Conservation (phyloP, 2,329 filamentous ascomycete genomes). For the Penicillium oxalicum region DNA sequence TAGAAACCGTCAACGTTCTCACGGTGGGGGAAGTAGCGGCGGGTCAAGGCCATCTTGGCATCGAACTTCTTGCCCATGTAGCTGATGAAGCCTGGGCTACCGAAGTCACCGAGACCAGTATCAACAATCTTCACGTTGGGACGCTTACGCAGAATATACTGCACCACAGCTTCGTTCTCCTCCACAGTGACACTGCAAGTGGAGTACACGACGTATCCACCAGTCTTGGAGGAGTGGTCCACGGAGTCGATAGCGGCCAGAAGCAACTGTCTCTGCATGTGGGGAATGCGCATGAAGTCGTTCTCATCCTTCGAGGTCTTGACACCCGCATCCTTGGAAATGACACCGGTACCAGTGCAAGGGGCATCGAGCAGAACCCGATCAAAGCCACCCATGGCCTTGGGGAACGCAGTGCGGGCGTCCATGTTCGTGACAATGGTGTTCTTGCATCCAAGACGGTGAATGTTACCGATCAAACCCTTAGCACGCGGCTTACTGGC, state of each 20-base stretch:
- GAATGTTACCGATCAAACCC: slow-evolving; percentile 96
- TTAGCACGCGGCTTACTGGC: slow-evolving; percentile 88
- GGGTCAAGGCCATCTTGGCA: slow-evolving; percentile 71
- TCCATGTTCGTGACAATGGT: slow-evolving; percentile 94
- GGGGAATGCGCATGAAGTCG: slow-evolving; percentile 88
- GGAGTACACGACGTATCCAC: slow-evolving; percentile 93
- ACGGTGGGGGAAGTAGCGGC: slow-evolving; percentile 81
- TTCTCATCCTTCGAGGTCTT: slow-evolving; percentile 98
- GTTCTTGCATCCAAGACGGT: slow-evolving; percentile 88
- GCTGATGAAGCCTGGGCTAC: slow-evolving; percentile 84
- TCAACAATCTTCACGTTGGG: slow-evolving; percentile 93
- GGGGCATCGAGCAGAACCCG: slow-evolving; percentile 89
- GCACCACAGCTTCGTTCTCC: slow-evolving; percentile 88
- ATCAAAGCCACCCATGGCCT: slow-evolving; percentile 92
- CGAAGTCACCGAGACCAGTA: slow-evolving; percentile 75
- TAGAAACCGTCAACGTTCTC: slow-evolving; percentile 99
- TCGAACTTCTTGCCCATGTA: slow-evolving; percentile 92
- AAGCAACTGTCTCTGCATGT: slow-evolving; percentile 90
- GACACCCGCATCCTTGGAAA: slow-evolving; percentile 90
- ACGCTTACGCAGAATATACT: slow-evolving; percentile 84
- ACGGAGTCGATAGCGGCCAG: slow-evolving; percentile 92
- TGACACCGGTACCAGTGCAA: slow-evolving; percentile 94
- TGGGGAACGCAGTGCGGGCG: slow-evolving; percentile 79
- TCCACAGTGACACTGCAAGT: slow-evolving; percentile 93
- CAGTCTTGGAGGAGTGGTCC: slow-evolving; percentile 84